Percentiles rank a stretch among this genome's conserved stretches.
Conservation (phyloP, 305 asterid species). For the Nicotiana rustica region DNA sequence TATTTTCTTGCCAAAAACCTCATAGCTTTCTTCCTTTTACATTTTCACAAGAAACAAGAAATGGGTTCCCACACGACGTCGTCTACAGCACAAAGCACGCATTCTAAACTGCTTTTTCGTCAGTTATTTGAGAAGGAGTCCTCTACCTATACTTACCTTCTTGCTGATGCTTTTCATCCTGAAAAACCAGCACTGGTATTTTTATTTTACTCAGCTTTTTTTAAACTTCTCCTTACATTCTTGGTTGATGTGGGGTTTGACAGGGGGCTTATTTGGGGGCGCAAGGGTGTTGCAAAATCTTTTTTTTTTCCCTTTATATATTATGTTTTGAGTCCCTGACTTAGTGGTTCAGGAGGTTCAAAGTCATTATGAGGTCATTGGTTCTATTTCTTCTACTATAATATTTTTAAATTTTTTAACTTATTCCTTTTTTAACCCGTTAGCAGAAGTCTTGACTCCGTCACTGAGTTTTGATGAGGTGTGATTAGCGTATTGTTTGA, state of each 20-base stretch:
- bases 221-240: neutral
- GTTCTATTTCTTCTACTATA: too few species aligned
- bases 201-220: neutral
- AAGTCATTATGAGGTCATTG: too few species aligned
- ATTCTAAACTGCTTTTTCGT: slow-evolving; percentile 56
- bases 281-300: too few species aligned
- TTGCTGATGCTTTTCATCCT: slow-evolving; percentile 92
- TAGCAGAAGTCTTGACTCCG: too few species aligned
- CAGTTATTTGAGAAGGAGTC: slow-evolving; percentile 96
- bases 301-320: too few species aligned
- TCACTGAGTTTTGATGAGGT: too few species aligned
- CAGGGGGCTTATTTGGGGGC: neutral
- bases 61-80: slow-evolving; percentile 63
- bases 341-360: too few species aligned
- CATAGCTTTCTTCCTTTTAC: neutral
- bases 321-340: too few species aligned
- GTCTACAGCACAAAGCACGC: slow-evolving; percentile 37
- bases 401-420: too few species aligned
- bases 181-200: slow-evolving; percentile 90
- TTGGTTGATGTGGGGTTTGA: neutral
- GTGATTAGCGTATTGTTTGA: too few species aligned
- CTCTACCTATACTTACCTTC: slow-evolving; percentile 89
- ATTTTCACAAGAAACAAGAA: slow-evolving; percentile 38
- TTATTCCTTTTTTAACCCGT: too few species aligned
- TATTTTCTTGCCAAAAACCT: neutral